Evolutionary conservation across 2,329 filamentous ascomycete genomes (phyloP), one percentile per base, ranked within the genome.

Genomic region (Microsporum ferrugineum): DNA sequence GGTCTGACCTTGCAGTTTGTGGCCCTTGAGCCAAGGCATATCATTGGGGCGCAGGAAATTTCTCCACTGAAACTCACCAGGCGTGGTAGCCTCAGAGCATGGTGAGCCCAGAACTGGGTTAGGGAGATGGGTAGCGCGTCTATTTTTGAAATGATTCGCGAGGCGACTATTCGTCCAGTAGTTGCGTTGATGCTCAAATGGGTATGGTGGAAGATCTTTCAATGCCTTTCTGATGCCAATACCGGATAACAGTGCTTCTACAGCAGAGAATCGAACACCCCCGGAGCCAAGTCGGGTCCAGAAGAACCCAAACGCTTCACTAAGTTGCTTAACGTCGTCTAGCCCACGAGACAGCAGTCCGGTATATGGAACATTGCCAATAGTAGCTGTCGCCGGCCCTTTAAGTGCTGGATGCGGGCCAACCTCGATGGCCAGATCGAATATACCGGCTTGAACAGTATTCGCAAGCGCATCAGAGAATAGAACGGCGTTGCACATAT

Each of bases 331-430:
- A 8, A 63, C 27, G 23, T 63, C 63, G 39, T 70, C 61, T 27
- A 64, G 55, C 10, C 61, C 59, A 29, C 70, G 63, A 12, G 62
- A 47, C 8, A 71, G 58, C 7, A 62, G 43, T 5, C 67, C 53
- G 7, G 55, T 17, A 57, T 71, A 71, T 8, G 65, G 65, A 10
- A 58, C 33, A 29, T 72, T 65, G 14, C 71, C 63, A 49, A 61
- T 61, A 7, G 68, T 73, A 58, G 73, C 65, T 3, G 64, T 57
- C 7, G 70, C 43, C 1, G 74, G 72, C 0, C 71, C 70, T 10
- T 64, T 61, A 0, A 76, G 67, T 1, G 73, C 70, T 0, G 63
- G 60, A 55, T 76, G 73, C 14, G 74, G 74, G 2, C 75, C 75
- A 51, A 77, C 60, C 63, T 75, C 73, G 2, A 75, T 7, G 0